These are phyloP conservation scores for Stephanocyclus meneghinianus DNA, from an alignment of 352 stramenopile genomes.

Conservation along the genomic window DNA sequence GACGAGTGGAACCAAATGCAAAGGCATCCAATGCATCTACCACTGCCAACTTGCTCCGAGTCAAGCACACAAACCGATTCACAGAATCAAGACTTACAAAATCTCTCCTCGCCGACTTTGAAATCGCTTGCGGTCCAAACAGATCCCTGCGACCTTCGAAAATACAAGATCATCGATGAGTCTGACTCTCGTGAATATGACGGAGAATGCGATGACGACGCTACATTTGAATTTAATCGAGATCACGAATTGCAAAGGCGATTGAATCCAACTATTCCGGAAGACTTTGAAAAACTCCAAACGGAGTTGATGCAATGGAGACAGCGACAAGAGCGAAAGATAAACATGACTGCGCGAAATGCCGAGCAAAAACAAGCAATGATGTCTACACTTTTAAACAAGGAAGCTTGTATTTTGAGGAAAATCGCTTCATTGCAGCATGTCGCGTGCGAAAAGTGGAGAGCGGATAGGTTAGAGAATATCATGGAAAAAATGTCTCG, in stretches of 20 bases:
- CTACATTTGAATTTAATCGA: slow-evolving; percentile 14
- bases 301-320: slow-evolving; percentile 41
- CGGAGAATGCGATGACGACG: slow-evolving; percentile 6
- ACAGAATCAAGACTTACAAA: background rate
- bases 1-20: no score
- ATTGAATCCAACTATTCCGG: slow-evolving; percentile 30
- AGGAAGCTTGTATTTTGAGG: slow-evolving; percentile 39
- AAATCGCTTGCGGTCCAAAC: background rate
- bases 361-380: slow-evolving; percentile 35
- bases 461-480: slow-evolving; percentile 23
- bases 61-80: slow-evolving; percentile 2
- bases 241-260: slow-evolving; percentile 31
- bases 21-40: background rate
- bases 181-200: background rate
- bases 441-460: slow-evolving; percentile 18
- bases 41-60: background rate
- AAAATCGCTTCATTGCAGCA: slow-evolving; percentile 48
- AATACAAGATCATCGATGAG: background rate
- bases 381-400: slow-evolving; percentile 25
- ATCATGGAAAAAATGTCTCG: slow-evolving; percentile 27
- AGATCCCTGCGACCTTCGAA: slow-evolving; percentile 2
- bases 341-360: slow-evolving; percentile 18
- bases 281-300: slow-evolving; percentile 46
- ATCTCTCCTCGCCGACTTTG: background rate
- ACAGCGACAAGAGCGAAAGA: slow-evolving; percentile 42